Evolutionary conservation across 2,329 filamentous ascomycete species (phyloP).

Genomic region (Trichoderma cornu-damae): DNA sequence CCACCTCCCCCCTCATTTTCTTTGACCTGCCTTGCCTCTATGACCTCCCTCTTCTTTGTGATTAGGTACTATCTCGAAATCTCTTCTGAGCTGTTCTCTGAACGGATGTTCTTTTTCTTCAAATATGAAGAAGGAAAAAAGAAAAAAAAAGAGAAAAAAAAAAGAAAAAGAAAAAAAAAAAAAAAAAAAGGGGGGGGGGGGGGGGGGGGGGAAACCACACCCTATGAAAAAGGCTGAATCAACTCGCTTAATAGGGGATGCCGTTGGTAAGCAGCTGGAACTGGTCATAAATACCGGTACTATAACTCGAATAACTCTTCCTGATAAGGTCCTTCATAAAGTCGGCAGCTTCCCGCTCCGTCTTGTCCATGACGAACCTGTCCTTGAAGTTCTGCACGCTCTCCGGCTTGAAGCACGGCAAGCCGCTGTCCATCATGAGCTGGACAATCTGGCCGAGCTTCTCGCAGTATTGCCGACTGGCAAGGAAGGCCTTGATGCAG

Average conservation of each 20-base stretch:
- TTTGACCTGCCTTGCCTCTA: neutral
- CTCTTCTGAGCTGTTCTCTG: neutral
- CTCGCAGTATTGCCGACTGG: constrained; percentile 76
- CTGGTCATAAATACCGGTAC: constrained; percentile 93
- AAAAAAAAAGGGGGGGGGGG: too few relatives aligned
- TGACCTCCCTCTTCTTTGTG: neutral
- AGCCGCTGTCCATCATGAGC: constrained; percentile 90
- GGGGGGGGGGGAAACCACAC: neutral
- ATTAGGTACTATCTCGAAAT: neutral
- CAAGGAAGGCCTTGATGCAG: constrained; percentile 91
- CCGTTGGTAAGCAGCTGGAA: constrained; percentile 97
- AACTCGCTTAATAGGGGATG: constrained; percentile 71
- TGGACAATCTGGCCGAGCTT: constrained; percentile 86
- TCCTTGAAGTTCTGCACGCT: constrained; percentile 89
- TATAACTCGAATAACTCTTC: constrained; percentile 86
- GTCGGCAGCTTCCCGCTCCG: constrained; percentile 86
- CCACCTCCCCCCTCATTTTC: neutral
- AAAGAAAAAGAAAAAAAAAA: neutral
- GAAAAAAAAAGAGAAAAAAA: neutral
- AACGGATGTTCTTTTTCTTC: too few relatives aligned
- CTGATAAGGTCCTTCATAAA: constrained; percentile 86
- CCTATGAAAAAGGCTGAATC: neutral
- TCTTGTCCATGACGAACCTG: constrained; percentile 87
- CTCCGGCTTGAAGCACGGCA: constrained; percentile 97
- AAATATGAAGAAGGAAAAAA: neutral